Evolutionary conservation across 176 grass and related monocot genomes (phyloP).

Genomic region (Echinochloa phyllopogon): DNA sequence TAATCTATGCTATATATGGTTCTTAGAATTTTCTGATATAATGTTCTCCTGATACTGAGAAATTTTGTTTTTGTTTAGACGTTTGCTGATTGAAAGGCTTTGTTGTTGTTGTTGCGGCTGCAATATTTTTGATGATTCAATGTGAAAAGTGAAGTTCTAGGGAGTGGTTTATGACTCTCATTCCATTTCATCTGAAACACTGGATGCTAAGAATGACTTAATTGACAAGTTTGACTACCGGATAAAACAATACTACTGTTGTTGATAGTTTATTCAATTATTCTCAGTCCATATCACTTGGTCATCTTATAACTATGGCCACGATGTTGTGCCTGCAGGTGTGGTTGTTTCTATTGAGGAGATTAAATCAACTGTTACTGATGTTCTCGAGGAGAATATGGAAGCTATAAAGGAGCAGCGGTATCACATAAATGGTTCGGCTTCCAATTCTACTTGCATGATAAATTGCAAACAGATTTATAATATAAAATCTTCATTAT

Average conservation of each 20-base stretch:
- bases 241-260: not conserved
- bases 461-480: not conserved
- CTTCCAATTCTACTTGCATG: conserved; percentile 25
- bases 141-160: conserved; percentile 12
- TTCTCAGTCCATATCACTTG: conserved; percentile 14
- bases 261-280: conserved; percentile 13
- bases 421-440: conserved; percentile 90
- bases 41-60: not conserved
- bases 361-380: conserved; percentile 70
- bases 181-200: conserved; percentile 8
- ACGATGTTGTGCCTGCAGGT: conserved; percentile 57
- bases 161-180: not conserved
- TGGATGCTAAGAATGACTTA: not conserved
- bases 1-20: not conserved
- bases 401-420: conserved; percentile 88
- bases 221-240: conserved; percentile 8
- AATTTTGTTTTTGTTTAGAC: not conserved
- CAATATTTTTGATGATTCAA: conserved; percentile 11
- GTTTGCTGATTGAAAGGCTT: not conserved
- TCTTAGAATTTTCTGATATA: not conserved
- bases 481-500: not conserved
- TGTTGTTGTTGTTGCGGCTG: not conserved
- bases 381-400: conserved; percentile 80
- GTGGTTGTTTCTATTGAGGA: conserved; percentile 89
- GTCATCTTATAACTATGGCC: conserved; percentile 25